Base-by-base conservation (phyloP, 78 protist species). In the Creolimax fragrantissima region DNA sequence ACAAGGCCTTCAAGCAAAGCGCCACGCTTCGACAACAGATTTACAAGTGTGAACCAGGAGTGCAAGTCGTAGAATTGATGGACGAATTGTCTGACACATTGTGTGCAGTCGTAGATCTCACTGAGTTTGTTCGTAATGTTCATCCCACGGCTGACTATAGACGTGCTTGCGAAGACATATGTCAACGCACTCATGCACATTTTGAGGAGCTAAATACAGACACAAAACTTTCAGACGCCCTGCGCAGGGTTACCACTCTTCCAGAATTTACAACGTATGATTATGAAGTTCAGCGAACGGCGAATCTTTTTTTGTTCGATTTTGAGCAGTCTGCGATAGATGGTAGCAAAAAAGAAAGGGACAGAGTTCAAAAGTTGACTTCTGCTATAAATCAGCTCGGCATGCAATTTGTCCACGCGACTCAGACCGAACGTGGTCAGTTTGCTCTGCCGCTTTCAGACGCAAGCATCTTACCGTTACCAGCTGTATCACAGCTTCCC, bases 311-410 rank as follows among this genome's bases (percentile, higher is more conserved):
- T 3, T 35, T 91, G 85, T 35, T 36, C 39, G 93, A 91, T 35
- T 91, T 91, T 91, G 93, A 91, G 11, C 89, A 91, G 36, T 74
- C 89, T 39, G 85, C 85, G 7, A n/a, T 91, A 5, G n/a, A 90
- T 6, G 84, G 32, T 32, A 24, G 35, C 6, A 17, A 41, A 7
- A 44, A 5, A 74, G 91, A 39, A 35, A 58, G 91, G 7, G 37
- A 43, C 66, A 42, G 3, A 11, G 47, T 88, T 36, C 41, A 39
- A 32, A 17, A 11, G 35, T 17, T 4, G 5, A 11, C 89, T 24
- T 42, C 5, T 36, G 37, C 44, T 43, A 17, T 17, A 42, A 4
- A 5, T 85, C 88, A 24, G 11, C 35, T 35, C 17, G 35, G 35
- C 35, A 32, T 84, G 43, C 88, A 35, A 39, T 35, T 35, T 84